A percentile compares a stretch with the other conserved stretches of the same genome.
These are phyloP conservation scores for Didymella glomerata DNA, from an alignment of 2,329 filamentous ascomycete genomes.

Conservation along the genomic window DNA sequence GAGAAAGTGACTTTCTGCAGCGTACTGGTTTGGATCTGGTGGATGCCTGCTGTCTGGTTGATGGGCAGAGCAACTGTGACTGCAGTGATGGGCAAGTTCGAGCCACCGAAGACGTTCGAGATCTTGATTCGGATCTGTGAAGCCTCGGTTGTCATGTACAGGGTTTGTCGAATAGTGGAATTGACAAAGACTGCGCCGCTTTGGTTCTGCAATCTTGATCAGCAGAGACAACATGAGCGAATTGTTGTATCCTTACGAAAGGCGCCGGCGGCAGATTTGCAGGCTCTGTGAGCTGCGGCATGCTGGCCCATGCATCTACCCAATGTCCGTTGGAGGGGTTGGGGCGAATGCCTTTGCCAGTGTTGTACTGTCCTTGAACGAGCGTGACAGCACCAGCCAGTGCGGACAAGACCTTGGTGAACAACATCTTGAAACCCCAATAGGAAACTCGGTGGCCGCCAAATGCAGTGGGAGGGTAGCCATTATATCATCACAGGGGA, in stretches of 20 bases:
- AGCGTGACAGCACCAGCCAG: slow-evolving; percentile 10
- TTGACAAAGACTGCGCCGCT: slow-evolving; percentile 65
- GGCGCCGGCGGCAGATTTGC: slow-evolving; percentile 68
- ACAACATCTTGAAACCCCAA: slow-evolving; percentile 5
- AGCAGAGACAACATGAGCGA: not conserved
- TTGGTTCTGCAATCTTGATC: slow-evolving; percentile 56
- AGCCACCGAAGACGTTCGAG: slow-evolving; percentile 71
- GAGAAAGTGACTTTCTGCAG: slow-evolving; percentile 67
- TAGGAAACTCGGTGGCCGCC: not conserved
- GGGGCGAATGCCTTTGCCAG: slow-evolving; percentile 4
- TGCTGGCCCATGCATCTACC: slow-evolving; percentile 71
- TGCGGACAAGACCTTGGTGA: slow-evolving; percentile 7
- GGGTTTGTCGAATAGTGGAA: slow-evolving; percentile 71
- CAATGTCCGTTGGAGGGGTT: slow-evolving; percentile 57
- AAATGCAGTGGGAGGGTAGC: not conserved
- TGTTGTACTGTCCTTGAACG: not conserved
- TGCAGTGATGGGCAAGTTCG: slow-evolving; percentile 66
- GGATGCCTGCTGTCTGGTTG: slow-evolving; percentile 63
- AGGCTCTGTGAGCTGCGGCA: slow-evolving; percentile 71
- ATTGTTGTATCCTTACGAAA: slow-evolving; percentile 51
- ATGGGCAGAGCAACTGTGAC: slow-evolving; percentile 66
- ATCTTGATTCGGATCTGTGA: slow-evolving; percentile 68
- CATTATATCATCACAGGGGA: slow-evolving; percentile 6
- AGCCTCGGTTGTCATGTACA: slow-evolving; percentile 66
- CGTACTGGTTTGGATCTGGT: slow-evolving; percentile 62